phyloP scores from a whole-genome alignment of 768 basidiomycete species.

The Trametes sanguinea region DNA sequence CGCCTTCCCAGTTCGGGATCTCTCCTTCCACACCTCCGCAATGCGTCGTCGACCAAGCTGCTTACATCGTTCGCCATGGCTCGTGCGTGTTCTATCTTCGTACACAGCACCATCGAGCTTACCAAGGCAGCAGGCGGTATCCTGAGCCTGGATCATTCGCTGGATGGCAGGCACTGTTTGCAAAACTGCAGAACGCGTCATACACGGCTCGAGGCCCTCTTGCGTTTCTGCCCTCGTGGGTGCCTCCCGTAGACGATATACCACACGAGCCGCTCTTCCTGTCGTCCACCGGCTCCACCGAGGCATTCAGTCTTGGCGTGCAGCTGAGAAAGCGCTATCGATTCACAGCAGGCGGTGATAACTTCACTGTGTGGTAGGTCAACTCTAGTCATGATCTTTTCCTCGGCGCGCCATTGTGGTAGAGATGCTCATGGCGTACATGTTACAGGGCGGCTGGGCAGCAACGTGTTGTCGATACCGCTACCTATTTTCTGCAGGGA shows the following conservation, averaged over 20 bases:
- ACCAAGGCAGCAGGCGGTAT: conserved; percentile 34
- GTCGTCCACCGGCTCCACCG: conserved; percentile 40
- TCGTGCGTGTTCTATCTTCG: conserved; percentile 30
- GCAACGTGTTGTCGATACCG: conserved; percentile 46
- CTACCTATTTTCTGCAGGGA: conserved; percentile 41
- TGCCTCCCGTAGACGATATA: conserved; percentile 41
- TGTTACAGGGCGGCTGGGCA: conserved; percentile 42
- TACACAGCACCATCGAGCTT: neutral
- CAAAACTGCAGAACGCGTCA: conserved; percentile 43
- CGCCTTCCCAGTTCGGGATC: conserved; percentile 41
- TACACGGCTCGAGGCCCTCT: conserved; percentile 43
- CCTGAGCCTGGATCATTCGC: conserved; percentile 43
- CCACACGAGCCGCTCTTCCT: conserved; percentile 43
- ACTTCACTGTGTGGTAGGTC: conserved; percentile 44
- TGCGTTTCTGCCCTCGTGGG: conserved; percentile 44
- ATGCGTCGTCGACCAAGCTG: conserved; percentile 46
- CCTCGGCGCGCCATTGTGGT: neutral
- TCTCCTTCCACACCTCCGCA: conserved; percentile 36
- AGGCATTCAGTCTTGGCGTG: conserved; percentile 44
- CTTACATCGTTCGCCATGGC: conserved; percentile 47
- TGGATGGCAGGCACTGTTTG: conserved; percentile 41
- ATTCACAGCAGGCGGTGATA: conserved; percentile 42
- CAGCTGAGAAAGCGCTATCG: conserved; percentile 42
- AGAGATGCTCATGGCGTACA: neutral
- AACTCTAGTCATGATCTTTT: conserved; percentile 1